Percentiles rank a stretch among this genome's conserved stretches.
Conservation (phyloP, 805 yeast species). For the Huiozyma naganishii region DNA sequence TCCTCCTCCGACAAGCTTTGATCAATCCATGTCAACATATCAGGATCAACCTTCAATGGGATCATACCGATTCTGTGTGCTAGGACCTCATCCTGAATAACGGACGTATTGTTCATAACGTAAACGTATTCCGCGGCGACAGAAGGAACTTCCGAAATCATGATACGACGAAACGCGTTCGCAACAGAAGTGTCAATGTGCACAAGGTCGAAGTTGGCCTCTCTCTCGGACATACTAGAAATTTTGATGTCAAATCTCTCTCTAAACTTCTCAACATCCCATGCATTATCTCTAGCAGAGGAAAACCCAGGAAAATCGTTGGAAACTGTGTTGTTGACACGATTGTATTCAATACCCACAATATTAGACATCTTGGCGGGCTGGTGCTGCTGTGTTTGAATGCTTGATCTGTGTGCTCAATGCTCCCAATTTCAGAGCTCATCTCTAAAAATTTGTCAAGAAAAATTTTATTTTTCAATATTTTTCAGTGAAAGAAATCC, state of each 20-base stretch:
- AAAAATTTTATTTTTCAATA: neutral
- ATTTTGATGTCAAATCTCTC: conserved; percentile 55
- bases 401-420: neutral
- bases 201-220: conserved; percentile 76
- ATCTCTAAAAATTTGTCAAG: neutral
- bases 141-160: conserved; percentile 94
- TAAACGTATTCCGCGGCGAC: conserved; percentile 91
- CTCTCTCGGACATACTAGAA: conserved; percentile 51
- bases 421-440: neutral
- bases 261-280: conserved; percentile 79
- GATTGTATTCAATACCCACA: conserved; percentile 79
- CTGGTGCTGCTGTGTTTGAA: neutral
- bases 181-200: conserved; percentile 87
- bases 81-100: conserved; percentile 92
- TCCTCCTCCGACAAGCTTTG: conserved; percentile 49
- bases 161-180: conserved; percentile 92
- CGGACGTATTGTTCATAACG: conserved; percentile 88
- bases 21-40: conserved; percentile 75
- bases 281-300: conserved; percentile 48
- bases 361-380: conserved; percentile 34
- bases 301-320: conserved; percentile 89
- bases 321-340: conserved; percentile 81
- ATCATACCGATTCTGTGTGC: conserved; percentile 91
- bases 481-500: neutral
- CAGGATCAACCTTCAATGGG: conserved; percentile 89